phyloP scores from a whole-genome alignment of 495 filamentous ascomycete genomes.

The Clavariopsis aquatica region DNA sequence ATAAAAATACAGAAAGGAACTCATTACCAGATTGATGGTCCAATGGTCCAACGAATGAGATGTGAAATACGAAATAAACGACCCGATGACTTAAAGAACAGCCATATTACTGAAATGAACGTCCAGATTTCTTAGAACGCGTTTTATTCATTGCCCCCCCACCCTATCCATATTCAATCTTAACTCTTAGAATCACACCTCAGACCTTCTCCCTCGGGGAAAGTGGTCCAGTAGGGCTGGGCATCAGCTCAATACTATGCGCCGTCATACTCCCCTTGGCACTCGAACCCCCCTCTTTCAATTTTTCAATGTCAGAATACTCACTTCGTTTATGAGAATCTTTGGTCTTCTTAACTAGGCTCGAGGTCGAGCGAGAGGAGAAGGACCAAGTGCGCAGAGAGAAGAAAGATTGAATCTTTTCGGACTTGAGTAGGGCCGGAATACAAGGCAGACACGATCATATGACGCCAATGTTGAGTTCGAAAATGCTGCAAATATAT shows the following conservation, averaged over 20 bases:
- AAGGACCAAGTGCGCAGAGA: constrained; percentile 14
- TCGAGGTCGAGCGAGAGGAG: neutral
- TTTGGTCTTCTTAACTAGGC: neutral
- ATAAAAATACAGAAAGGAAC: too few relatives aligned
- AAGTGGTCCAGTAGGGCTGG: neutral
- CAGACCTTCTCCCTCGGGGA: neutral
- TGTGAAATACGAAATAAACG: too few relatives aligned
- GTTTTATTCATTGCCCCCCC: too few relatives aligned
- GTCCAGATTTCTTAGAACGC: too few relatives aligned
- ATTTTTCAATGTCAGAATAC: constrained; percentile 8
- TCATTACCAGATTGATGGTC: too few relatives aligned
- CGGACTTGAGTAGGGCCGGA: constrained; percentile 10
- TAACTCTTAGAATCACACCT: neutral
- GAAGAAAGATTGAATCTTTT: constrained; percentile 4
- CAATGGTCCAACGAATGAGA: too few relatives aligned
- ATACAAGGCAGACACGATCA: constrained; percentile 7
- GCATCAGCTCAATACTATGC: neutral
- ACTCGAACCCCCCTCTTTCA: constrained; percentile 2
- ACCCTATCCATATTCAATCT: too few relatives aligned
- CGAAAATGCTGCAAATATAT: constrained; percentile 6
- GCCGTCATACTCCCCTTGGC: neutral
- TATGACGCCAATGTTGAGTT: constrained; percentile 13
- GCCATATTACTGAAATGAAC: too few relatives aligned
- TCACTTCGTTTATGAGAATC: constrained; percentile 9
- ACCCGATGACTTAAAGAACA: too few relatives aligned